These are phyloP conservation scores for Epichloe hybrida DNA, from an alignment of 2,329 filamentous ascomycete genomes.

Conservation along the genomic window DNA sequence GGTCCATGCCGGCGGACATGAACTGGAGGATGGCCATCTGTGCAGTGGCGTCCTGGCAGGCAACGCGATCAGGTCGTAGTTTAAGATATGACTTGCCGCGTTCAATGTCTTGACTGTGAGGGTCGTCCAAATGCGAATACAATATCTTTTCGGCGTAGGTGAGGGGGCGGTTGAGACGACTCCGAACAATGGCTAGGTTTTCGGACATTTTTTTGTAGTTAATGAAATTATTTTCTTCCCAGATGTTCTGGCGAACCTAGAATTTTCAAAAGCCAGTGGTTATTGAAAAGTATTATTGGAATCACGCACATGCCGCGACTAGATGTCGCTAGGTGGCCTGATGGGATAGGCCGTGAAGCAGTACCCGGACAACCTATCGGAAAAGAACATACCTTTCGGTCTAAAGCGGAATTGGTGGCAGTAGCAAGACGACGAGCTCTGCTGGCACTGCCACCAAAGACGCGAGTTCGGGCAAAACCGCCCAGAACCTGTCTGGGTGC, in stretches of 20 bases:
- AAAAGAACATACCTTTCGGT: conserved; percentile 57
- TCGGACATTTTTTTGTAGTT: conserved; percentile 99
- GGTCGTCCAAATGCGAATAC: conserved; percentile 97
- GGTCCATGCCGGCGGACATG: conserved; percentile 96
- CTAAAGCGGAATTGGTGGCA: conserved; percentile 71
- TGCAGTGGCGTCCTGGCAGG: conserved; percentile 97
- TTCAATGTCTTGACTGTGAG: conserved; percentile 90
- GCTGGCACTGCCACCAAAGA: conserved; percentile 40
- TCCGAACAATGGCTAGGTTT: conserved; percentile 83
- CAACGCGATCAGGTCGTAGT: conserved; percentile 91
- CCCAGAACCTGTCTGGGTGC: conserved; percentile 59
- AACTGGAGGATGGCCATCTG: conserved; percentile 99
- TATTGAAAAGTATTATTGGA: neutral
- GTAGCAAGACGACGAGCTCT: conserved; percentile 67
- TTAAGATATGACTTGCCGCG: conserved; percentile 92
- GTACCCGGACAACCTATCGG: neutral
- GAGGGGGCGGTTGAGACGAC: conserved; percentile 80
- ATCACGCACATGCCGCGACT: neutral
- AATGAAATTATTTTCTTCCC: conserved; percentile 93
- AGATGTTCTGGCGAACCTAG: conserved; percentile 85
- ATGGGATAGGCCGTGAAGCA: neutral
- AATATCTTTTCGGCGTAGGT: conserved; percentile 97
- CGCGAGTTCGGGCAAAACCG: conserved; percentile 47
- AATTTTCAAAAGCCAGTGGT: neutral
- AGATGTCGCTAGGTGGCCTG: neutral